Percentiles rank a stretch among this genome's conserved stretches.
These are phyloP conservation scores for Tephrocybe sp. DNA, from an alignment of 768 basidiomycete genomes.

Conservation along the genomic window DNA sequence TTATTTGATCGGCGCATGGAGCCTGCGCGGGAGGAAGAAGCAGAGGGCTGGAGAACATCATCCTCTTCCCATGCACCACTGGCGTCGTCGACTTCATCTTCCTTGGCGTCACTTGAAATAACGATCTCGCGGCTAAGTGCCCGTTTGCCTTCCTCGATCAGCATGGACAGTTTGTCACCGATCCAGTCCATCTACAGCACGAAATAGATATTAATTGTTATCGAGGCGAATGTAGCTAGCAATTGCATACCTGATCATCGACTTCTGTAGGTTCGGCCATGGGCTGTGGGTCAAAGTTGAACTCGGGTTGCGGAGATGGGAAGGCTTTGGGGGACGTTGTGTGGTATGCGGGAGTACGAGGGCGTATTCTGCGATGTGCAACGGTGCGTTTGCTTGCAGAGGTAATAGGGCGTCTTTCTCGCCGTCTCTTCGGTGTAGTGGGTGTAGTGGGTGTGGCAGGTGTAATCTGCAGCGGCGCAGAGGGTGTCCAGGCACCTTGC, in stretches of 20 bases:
- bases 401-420: background rate
- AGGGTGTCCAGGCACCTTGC: constrained; percentile 52
- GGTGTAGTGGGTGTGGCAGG: constrained; percentile 36
- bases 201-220: no score
- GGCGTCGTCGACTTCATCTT: constrained; percentile 78
- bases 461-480: constrained; percentile 15
- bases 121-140: constrained; percentile 79
- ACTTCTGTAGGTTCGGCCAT: constrained; percentile 29
- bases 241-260: constrained; percentile 52
- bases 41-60: constrained; percentile 16
- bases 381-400: constrained; percentile 31
- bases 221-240: no score
- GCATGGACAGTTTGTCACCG: constrained; percentile 59
- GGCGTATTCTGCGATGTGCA: constrained; percentile 29
- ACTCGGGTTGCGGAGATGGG: constrained; percentile 37
- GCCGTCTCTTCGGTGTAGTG: constrained; percentile 22
- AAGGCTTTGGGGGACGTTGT: constrained; percentile 10
- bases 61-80: constrained; percentile 76
- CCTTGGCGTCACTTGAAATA: constrained; percentile 67
- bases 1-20: constrained; percentile 22
- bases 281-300: constrained; percentile 32
- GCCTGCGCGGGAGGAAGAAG: constrained; percentile 24
- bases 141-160: constrained; percentile 78
- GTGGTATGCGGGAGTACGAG: constrained; percentile 15
- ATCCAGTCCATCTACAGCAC: constrained; percentile 86